phyloP scores from a whole-genome alignment of 345 rosid species.

The Pistacia integerrima region DNA sequence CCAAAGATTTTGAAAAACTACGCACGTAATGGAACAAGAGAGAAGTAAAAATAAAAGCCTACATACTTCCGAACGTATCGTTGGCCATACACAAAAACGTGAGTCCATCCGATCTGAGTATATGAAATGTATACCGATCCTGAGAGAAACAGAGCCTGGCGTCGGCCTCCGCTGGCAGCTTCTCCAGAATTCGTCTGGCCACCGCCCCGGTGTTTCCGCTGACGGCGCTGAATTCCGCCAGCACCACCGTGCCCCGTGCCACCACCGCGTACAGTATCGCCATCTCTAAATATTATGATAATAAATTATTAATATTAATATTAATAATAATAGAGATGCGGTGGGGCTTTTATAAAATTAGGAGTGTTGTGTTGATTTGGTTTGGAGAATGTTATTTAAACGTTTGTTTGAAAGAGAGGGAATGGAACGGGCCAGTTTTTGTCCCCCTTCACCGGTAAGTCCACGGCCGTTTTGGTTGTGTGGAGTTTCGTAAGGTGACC shows the following conservation, averaged over 20 bases:
- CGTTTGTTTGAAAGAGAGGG: neutral
- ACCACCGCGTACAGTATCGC: conserved; percentile 92
- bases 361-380: neutral
- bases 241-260: conserved; percentile 87
- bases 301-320: no score
- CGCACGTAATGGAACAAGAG: neutral
- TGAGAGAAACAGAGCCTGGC: conserved; percentile 90
- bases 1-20: neutral
- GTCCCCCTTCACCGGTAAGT: conserved; percentile 8
- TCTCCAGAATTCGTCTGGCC: conserved; percentile 85
- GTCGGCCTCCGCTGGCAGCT: conserved; percentile 69
- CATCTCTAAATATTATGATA: conserved; percentile 38
- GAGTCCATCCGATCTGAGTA: conserved; percentile 90
- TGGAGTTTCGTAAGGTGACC: neutral
- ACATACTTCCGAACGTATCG: conserved; percentile 89
- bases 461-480: conserved; percentile 13
- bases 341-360: no score
- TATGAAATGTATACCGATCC: conserved; percentile 90
- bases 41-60: neutral
- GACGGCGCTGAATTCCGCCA: conserved; percentile 97
- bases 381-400: neutral
- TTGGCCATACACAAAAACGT: conserved; percentile 96
- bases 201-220: conserved; percentile 94
- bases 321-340: no score
- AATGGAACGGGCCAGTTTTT: neutral